Evolutionary conservation across 768 basidiomycete species (phyloP).

Genomic region (Tricholomella constricta): DNA sequence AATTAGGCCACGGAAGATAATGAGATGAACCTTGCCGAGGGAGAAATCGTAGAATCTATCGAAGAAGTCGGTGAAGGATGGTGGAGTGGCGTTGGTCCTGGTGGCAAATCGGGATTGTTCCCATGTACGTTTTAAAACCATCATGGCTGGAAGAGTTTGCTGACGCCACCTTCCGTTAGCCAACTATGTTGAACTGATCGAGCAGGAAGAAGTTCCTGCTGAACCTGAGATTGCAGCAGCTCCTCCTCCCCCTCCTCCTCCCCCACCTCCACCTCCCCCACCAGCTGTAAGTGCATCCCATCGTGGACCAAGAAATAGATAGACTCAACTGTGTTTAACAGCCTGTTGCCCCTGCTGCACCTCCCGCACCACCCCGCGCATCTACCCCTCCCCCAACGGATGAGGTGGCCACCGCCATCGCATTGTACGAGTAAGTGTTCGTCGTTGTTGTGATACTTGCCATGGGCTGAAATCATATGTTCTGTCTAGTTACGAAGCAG

Average conservation of each 20-base stretch:
- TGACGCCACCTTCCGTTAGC: slow-evolving; percentile 41
- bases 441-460: neutral
- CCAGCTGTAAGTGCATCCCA: slow-evolving; percentile 34
- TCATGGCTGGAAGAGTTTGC: neutral
- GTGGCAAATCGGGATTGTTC: slow-evolving; percentile 82
- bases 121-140: slow-evolving; percentile 55
- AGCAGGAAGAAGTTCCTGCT: slow-evolving; percentile 40
- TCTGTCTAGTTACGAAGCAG: slow-evolving; percentile 75
- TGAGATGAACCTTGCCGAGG: slow-evolving; percentile 79
- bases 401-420: slow-evolving; percentile 62
- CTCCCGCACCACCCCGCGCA: slow-evolving; percentile 48
- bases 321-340: too few relatives aligned
- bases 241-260: slow-evolving; percentile 59
- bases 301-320: neutral
- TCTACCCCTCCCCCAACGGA: slow-evolving; percentile 52
- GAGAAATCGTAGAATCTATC: slow-evolving; percentile 79
- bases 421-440: slow-evolving; percentile 66
- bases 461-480: slow-evolving; percentile 5
- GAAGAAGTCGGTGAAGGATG: slow-evolving; percentile 88
- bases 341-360: slow-evolving; percentile 35
- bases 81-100: slow-evolving; percentile 81
- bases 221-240: slow-evolving; percentile 43
- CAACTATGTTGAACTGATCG: slow-evolving; percentile 84
- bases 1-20: slow-evolving; percentile 78
- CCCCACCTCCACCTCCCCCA: slow-evolving; percentile 40